Evolutionary conservation across 2,329 filamentous ascomycete species (phyloP), one percentile per base, ranked within the genome.

Genomic region (Didymella pinodella): DNA sequence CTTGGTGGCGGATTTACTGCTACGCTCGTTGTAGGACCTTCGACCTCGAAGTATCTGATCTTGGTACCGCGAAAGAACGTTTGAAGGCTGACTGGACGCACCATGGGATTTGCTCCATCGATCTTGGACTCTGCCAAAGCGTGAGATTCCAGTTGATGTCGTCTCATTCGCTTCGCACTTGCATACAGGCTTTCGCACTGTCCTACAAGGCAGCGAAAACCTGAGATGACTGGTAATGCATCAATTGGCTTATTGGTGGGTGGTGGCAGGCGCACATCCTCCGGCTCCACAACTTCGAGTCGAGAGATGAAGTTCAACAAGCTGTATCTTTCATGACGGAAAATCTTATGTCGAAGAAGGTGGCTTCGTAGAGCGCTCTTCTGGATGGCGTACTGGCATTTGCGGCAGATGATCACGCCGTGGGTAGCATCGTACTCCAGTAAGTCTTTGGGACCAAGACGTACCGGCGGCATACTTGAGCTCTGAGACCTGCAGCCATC

Each of bases 21-120:
- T 34, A 8, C n/a, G 29, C 16, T 11, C 26, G 74, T 36, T n/a
- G 16, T 16, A 36, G 32, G 16, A n/a, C 32, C 32, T n/a, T 4
- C 14, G 40, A 79, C 75, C 54, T 78, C 70, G 48, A 79, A 79
- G 56, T 79, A 78, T 32, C 64, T 68, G 12, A 78, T 31, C 61
- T 78, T 78, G 1, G 74, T 78, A 4, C 76, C 76, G 4, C 73
- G 63, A 59, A 78, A 79, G 59, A 78, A 77, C 0, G 76, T 78
- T 61, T 78, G 75, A n/a, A 78, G 63, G 16, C 57, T 65, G 11
- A 67, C 71, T 10, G 64, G 40, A 18, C 55, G 45, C 41, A 63
- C 62, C 7, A 58, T 36, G 16, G 6, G 26, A 12, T 10, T 22
- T 16, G 43, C 31, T 2, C 7, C 3, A 16, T 51, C n/a, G 43